A percentile compares a stretch with the other conserved stretches of the same genome.
phyloP scores from a whole-genome alignment of 225 moss, liverwort and hornwort genomes.

The Thuidium tamariscinum region DNA sequence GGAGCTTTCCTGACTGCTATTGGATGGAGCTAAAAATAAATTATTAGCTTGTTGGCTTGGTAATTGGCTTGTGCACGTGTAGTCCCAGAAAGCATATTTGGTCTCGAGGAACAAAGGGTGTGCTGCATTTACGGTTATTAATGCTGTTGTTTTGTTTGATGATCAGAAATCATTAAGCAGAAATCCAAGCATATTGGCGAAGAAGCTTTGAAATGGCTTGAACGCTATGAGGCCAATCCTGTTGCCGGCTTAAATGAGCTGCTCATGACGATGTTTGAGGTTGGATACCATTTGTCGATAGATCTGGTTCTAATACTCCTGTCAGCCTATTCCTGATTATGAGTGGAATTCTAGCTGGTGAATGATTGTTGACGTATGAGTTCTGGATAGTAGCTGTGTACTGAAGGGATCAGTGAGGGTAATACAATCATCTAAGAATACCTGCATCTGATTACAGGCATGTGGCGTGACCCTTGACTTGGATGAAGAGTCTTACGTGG shows the following conservation, averaged over 20 bases:
- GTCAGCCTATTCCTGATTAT: not conserved
- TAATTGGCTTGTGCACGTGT: not conserved
- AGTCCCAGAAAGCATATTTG: not conserved
- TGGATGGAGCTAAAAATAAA: not conserved
- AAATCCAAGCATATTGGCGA: constrained; percentile 59
- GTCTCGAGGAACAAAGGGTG: not conserved
- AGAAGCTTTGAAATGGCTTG: constrained; percentile 87
- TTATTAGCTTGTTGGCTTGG: not conserved
- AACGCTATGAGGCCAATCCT: constrained; percentile 74
- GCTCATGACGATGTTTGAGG: constrained; percentile 78
- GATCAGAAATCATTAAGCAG: constrained; percentile 63
- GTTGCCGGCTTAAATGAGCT: constrained; percentile 67
- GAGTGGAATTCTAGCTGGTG: not conserved
- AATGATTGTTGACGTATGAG: not conserved
- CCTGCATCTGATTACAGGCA: constrained; percentile 37
- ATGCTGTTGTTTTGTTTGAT: not conserved
- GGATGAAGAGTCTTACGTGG: constrained; percentile 50
- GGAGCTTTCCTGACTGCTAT: not conserved
- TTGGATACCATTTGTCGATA: not conserved
- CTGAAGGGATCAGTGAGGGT: not conserved
- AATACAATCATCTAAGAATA: not conserved
- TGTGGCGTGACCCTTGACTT: constrained; percentile 75
- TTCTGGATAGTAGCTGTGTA: not conserved
- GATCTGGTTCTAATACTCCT: not conserved
- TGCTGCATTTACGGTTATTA: not conserved